Conservation (phyloP, 176 grass and related monocot genomes). For the Oryza glaberrima region DNA sequence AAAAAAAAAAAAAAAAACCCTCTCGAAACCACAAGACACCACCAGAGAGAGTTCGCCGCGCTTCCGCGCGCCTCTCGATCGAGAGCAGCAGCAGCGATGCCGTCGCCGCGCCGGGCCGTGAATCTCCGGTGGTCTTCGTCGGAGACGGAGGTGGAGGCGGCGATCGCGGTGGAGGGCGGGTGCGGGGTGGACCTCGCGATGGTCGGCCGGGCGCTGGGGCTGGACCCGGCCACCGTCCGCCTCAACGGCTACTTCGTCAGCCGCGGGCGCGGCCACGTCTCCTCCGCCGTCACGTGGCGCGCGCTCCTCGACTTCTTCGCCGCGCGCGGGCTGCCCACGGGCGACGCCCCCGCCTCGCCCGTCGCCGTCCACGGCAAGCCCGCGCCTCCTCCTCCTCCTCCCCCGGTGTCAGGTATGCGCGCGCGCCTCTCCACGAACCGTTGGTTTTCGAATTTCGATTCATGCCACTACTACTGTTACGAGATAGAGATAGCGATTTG, state of each 20-base stretch:
- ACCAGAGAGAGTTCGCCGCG: slow-evolving; percentile 30
- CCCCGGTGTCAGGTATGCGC: slow-evolving; percentile 29
- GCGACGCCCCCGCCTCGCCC: slow-evolving; percentile 39
- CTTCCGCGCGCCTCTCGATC: neutral
- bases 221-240: slow-evolving; percentile 59
- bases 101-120: neutral
- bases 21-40: neutral
- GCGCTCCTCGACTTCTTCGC: slow-evolving; percentile 65
- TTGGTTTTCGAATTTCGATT: neutral
- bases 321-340: slow-evolving; percentile 47
- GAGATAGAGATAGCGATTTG: neutral
- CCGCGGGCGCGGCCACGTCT: slow-evolving; percentile 45
- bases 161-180: slow-evolving; percentile 28
- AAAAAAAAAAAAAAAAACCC: neutral
- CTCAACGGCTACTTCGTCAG: slow-evolving; percentile 77
- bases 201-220: slow-evolving; percentile 55
- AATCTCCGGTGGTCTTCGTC: slow-evolving; percentile 5
- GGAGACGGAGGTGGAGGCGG: neutral
- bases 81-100: neutral
- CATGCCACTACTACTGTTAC: neutral
- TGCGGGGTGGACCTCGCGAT: slow-evolving; percentile 53
- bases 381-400: neutral
- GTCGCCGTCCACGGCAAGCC: slow-evolving; percentile 51
- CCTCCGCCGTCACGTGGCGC: slow-evolving; percentile 61
- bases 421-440: neutral